Conservation (phyloP, 768 basidiomycete species). For the Boletellus ananas region DNA sequence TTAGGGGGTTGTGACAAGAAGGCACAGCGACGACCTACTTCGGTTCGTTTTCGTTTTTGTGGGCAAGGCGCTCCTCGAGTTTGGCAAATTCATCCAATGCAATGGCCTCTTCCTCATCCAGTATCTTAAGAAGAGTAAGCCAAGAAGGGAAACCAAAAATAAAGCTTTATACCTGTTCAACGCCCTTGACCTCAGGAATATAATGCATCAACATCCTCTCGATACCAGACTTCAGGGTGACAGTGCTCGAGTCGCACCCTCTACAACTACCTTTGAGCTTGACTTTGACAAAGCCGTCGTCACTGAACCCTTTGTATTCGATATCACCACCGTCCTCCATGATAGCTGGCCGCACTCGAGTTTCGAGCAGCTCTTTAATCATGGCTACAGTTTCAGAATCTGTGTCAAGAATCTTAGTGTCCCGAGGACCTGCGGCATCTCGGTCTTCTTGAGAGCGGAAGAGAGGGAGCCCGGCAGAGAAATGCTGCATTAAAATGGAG, state of each 20-base stretch:
- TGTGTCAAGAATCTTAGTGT: slow-evolving; percentile 88
- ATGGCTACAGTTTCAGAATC: slow-evolving; percentile 97
- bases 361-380: slow-evolving; percentile 97
- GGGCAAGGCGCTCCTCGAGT: slow-evolving; percentile 65
- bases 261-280: slow-evolving; percentile 97
- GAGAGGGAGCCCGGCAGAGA: slow-evolving; percentile 83
- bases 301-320: slow-evolving; percentile 88
- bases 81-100: slow-evolving; percentile 87
- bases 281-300: slow-evolving; percentile 78
- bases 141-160: background rate
- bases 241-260: slow-evolving; percentile 90
- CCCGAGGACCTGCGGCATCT: slow-evolving; percentile 84
- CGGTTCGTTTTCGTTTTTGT: slow-evolving; percentile 42
- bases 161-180: slow-evolving; percentile 63
- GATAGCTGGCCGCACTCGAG: slow-evolving; percentile 91
- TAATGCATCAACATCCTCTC: slow-evolving; percentile 99
- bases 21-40: slow-evolving; percentile 37
- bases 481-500: slow-evolving; percentile 94
- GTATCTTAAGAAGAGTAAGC: slow-evolving; percentile 48
- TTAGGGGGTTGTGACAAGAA: background rate
- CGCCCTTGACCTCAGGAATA: slow-evolving; percentile 91
- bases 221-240: slow-evolving; percentile 94
- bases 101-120: slow-evolving; percentile 87
- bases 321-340: slow-evolving; percentile 99
- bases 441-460: slow-evolving; percentile 81